Percentiles rank a stretch among this genome's conserved stretches.
Conservation (phyloP, 164 flowering plant genomes). For the Cinnamomum micranthum region DNA sequence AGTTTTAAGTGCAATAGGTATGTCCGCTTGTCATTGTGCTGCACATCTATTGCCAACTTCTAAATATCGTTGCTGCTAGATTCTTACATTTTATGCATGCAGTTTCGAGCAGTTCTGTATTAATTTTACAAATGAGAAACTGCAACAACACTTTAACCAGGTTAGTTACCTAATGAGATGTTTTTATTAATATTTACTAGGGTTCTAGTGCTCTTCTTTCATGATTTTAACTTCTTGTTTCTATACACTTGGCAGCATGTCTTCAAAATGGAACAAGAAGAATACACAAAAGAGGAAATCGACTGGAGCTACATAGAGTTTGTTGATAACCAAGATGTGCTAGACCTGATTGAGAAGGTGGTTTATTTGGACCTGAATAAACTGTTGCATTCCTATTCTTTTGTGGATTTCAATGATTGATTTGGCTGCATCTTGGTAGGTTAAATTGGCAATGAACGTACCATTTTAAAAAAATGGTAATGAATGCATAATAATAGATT, state of each 20-base stretch:
- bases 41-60: not conserved
- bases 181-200: not conserved
- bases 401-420: not conserved
- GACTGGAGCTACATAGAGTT: conserved; percentile 99
- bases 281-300: conserved; percentile 87
- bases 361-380: not conserved
- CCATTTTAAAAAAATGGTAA: no score
- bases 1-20: conserved; percentile 96
- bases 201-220: not conserved
- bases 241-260: conserved; percentile 62
- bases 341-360: conserved; percentile 96
- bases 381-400: not conserved
- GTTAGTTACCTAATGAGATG: conserved; percentile 29
- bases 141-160: conserved; percentile 99
- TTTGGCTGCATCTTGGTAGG: not conserved
- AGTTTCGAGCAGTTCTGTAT: conserved; percentile 99
- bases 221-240: not conserved
- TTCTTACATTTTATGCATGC: conserved; percentile 16
- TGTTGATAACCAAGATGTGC: conserved; percentile 94
- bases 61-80: conserved; percentile 3
- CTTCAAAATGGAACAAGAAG: conserved; percentile 99
- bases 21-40: conserved; percentile 3
- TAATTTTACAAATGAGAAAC: conserved; percentile 93
- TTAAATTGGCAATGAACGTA: not conserved
- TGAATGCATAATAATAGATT: no score